Evolutionary conservation across 2,329 filamentous ascomycete species (phyloP).

Genomic region (Alternaria gaisen): DNA sequence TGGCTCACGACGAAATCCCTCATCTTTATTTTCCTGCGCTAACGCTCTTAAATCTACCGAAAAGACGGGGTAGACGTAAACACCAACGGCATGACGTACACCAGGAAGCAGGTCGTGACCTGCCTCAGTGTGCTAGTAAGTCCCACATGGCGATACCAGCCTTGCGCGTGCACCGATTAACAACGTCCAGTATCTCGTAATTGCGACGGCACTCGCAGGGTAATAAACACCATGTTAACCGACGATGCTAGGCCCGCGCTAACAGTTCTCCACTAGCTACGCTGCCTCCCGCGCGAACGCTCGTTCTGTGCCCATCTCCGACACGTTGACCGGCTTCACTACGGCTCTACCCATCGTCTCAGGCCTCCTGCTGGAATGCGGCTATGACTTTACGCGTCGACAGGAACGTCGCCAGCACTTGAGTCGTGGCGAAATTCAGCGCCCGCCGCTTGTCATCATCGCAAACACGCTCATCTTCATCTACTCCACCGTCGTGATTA

Average conservation of each 20-base stretch:
- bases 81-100: conserved; percentile 44
- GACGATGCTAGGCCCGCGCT: conserved; percentile 10
- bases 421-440: conserved; percentile 45
- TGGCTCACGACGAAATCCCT: neutral
- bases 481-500: conserved; percentile 56
- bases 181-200: conserved; percentile 52
- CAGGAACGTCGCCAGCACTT: conserved; percentile 40
- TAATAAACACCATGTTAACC: conserved; percentile 15
- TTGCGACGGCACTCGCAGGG: conserved; percentile 53
- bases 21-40: neutral
- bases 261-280: conserved; percentile 33
- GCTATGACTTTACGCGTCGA: conserved; percentile 47
- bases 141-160: neutral
- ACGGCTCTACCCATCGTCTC: conserved; percentile 55
- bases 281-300: conserved; percentile 40
- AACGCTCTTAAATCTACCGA: neutral
- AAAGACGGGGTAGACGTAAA: neutral
- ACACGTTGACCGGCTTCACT: conserved; percentile 52
- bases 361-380: conserved; percentile 54
- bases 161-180: neutral
- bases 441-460: conserved; percentile 50
- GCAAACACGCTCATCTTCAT: conserved; percentile 51
- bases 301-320: conserved; percentile 55
- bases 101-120: conserved; percentile 51
- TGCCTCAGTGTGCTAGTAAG: conserved; percentile 51